Percentiles rank a stretch among this genome's conserved stretches.
These are phyloP conservation scores for Cladosporium sp. DNA, from an alignment of 2,329 filamentous ascomycete species.

Conservation along the genomic window DNA sequence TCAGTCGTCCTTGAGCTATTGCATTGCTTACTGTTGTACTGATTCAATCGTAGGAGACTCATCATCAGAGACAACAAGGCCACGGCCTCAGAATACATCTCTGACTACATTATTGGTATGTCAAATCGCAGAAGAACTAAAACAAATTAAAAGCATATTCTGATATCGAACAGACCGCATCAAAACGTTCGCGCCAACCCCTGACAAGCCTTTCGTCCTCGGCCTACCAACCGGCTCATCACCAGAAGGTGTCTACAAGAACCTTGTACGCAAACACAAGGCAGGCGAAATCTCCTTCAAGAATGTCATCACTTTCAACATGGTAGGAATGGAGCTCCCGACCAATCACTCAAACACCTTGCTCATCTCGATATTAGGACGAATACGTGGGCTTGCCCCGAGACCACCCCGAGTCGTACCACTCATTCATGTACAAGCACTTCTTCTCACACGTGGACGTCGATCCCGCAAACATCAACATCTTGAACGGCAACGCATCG, in stretches of 20 bases:
- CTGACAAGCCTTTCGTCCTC: slow-evolving; percentile 72
- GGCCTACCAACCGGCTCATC: slow-evolving; percentile 81
- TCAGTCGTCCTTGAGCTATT: not conserved
- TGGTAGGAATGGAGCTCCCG: slow-evolving; percentile 49
- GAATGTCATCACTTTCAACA: slow-evolving; percentile 89
- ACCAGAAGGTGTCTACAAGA: slow-evolving; percentile 71
- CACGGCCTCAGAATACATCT: slow-evolving; percentile 69
- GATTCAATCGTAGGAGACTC: slow-evolving; percentile 60
- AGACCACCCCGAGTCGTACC: slow-evolving; percentile 81
- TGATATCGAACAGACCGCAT: slow-evolving; percentile 59
- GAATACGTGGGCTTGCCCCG: slow-evolving; percentile 81
- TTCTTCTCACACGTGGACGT: slow-evolving; percentile 86
- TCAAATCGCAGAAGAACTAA: not conserved
- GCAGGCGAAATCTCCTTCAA: slow-evolving; percentile 74
- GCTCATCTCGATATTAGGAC: slow-evolving; percentile 49
- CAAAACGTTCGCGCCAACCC: slow-evolving; percentile 68
- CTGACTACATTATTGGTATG: slow-evolving; percentile 72
- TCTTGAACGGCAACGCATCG: slow-evolving; percentile 73
- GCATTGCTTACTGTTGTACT: not conserved
- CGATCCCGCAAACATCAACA: slow-evolving; percentile 75
- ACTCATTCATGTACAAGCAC: slow-evolving; percentile 90
- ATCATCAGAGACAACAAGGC: slow-evolving; percentile 73
- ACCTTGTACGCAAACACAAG: slow-evolving; percentile 68
- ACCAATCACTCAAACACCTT: not conserved
- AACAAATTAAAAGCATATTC: not conserved